Evolutionary conservation across 2,329 filamentous ascomycete species (phyloP).

Genomic region (Septoria linicola): DNA sequence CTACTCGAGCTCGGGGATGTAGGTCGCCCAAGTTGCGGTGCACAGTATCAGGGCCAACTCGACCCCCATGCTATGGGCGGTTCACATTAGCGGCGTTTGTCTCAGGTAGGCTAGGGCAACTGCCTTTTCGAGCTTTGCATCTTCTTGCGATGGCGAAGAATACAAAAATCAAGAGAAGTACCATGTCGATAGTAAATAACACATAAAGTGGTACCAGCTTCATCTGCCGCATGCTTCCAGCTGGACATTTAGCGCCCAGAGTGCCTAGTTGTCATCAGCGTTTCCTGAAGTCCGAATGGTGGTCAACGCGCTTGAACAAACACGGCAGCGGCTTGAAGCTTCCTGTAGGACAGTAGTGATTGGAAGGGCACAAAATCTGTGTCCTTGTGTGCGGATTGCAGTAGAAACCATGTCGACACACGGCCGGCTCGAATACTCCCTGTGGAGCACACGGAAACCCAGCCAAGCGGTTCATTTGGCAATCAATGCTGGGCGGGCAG

Average conservation of each 20-base stretch:
- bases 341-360: conserved; percentile 55
- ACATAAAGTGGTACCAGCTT: conserved; percentile 47
- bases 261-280: conserved; percentile 15
- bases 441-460: conserved; percentile 36
- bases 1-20: conserved; percentile 25
- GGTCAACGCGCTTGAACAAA: background rate
- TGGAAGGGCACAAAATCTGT: conserved; percentile 47
- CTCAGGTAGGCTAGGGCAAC: conserved; percentile 17
- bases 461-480: conserved; percentile 26
- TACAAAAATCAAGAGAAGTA: conserved; percentile 39
- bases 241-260: conserved; percentile 49
- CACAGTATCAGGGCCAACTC: background rate
- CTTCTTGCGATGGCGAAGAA: conserved; percentile 42
- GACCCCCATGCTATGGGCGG: background rate
- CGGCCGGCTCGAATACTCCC: conserved; percentile 49
- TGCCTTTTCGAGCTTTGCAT: conserved; percentile 10
- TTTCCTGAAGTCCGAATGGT: background rate
- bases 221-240: conserved; percentile 45
- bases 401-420: conserved; percentile 53
- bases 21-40: conserved; percentile 12
- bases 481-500: conserved; percentile 33
- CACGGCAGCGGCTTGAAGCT: conserved; percentile 52
- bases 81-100: background rate
- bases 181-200: conserved; percentile 46
- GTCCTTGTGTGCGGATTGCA: conserved; percentile 45